Conservation (phyloP, 306 rosid genomes). For the Malus sylvestris region DNA sequence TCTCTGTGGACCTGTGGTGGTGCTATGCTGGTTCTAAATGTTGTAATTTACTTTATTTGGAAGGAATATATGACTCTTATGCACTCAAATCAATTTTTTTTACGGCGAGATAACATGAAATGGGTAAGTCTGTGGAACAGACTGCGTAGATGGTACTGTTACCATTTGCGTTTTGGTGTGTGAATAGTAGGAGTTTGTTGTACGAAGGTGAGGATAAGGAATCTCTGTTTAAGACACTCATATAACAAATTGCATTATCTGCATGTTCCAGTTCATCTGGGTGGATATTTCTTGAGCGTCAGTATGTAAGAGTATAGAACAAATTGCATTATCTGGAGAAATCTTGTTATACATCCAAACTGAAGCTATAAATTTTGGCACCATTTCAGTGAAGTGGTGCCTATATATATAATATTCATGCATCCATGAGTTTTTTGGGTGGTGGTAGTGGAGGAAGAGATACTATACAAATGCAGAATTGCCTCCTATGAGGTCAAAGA, state of each 20-base stretch:
- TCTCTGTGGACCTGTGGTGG: not conserved
- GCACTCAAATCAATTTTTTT: not conserved
- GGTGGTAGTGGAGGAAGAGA: not conserved
- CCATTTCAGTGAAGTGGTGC: not conserved
- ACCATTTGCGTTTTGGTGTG: not conserved
- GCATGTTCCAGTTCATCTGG: not conserved
- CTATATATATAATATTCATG: not conserved
- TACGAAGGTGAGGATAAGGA: not conserved
- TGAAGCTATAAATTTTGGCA: not conserved
- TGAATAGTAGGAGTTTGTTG: not conserved
- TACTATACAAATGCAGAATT: not conserved
- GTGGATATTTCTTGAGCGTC: not conserved
- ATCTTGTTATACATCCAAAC: not conserved
- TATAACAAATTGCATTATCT: not conserved
- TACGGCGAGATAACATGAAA: not conserved
- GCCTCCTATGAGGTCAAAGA: not conserved
- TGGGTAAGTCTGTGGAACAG: not conserved
- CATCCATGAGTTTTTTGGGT: not conserved
- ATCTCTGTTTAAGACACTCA: not conserved
- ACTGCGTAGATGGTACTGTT: not conserved
- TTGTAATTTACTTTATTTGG: not conserved
- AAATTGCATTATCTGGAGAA: not conserved
- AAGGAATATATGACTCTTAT: not conserved
- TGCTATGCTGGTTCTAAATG: not conserved
- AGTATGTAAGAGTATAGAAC: not conserved